These are phyloP conservation scores for Neonectria hederae DNA, from an alignment of 2,329 filamentous ascomycete species.

Conservation along the genomic window DNA sequence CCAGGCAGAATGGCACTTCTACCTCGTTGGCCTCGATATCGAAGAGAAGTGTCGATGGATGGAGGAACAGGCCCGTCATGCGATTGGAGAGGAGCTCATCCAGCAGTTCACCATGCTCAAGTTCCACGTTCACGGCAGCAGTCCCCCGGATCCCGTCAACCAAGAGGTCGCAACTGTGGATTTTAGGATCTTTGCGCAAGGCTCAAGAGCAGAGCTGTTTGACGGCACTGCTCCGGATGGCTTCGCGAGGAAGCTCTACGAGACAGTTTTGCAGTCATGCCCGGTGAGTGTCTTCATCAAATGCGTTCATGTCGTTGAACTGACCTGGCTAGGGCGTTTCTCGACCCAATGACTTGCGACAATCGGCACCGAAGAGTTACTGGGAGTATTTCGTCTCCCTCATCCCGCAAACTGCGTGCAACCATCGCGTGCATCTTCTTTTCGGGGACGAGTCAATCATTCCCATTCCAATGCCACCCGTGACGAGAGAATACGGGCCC, in stretches of 20 bases:
- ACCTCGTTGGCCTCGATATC: constrained; percentile 52
- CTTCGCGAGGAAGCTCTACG: constrained; percentile 39
- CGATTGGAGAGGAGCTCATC: constrained; percentile 22
- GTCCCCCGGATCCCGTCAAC: constrained; percentile 47
- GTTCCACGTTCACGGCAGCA: constrained; percentile 49
- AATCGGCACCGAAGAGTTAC: constrained; percentile 43
- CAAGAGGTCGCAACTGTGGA: constrained; percentile 58
- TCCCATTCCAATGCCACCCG: constrained; percentile 25
- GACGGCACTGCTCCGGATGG: constrained; percentile 22
- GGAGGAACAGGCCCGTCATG: constrained; percentile 20
- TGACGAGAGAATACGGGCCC: constrained; percentile 29
- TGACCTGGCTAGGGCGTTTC: constrained; percentile 10
- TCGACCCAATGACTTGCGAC: constrained; percentile 43
- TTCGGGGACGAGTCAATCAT: constrained; percentile 25
- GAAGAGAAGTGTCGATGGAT: constrained; percentile 48
- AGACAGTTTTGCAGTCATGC: constrained; percentile 54
- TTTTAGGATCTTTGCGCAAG: constrained; percentile 56
- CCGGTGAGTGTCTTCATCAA: constrained; percentile 48
- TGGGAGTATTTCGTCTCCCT: constrained; percentile 32
- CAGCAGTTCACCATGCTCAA: constrained; percentile 45
- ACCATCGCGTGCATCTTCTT: constrained; percentile 33
- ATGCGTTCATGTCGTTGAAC: neutral
- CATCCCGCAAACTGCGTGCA: constrained; percentile 36
- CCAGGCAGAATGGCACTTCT: constrained; percentile 55
- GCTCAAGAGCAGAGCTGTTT: constrained; percentile 12